Evolutionary conservation across 345 rosid genomes (phyloP), one percentile per base, ranked within the genome.

Genomic region (Microthlaspi erraticum): DNA sequence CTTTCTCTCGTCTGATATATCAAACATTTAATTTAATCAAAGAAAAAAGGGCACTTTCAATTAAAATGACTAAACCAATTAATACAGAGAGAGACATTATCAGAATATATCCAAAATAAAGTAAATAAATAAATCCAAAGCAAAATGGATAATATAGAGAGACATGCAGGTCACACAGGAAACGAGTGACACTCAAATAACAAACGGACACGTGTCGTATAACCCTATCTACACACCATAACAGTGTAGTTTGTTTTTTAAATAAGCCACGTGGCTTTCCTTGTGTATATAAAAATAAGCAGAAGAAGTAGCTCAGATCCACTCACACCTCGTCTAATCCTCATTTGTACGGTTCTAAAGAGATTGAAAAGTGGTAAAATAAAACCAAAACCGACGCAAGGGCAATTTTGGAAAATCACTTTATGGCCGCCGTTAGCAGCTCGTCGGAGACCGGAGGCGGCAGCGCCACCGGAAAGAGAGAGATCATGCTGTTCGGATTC

Each of bases 401-500:
- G 75, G 75, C 48, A 46, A 54, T 19, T 13, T 63, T 31, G 71
- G 53, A 46, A 69, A 9, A 5, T 8, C 5, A 4, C 10, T 10
- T 8, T 13, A 76, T 76, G 79, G 79, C 79, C 60, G 75, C 66
- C 75, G 75, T 63, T 4, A 69, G 73, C 26, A 56, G 72, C 6
- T 64, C 73, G 26, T 75, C 80, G 78, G 71, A 71, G 44, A 51
- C 83, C 11, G 82, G 60, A 31, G 71, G 55, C 26, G 70, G 52
- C 16, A 71, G 61, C 0, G 67, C 5, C 1, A 50, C 5, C 1
- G 57, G 8, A 7, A 79, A 75, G 14, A 70, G 84, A 34, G 98
- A 89, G 90, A 74, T 93, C 76, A 87, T 91, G 91, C 79, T 93
- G 73, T 93, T 93, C 46, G 98, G 97, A 2, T 95, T 93, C 1